Evolutionary conservation across 2,329 filamentous ascomycete genomes (phyloP).

Genomic region (Fusarium camptoceras): DNA sequence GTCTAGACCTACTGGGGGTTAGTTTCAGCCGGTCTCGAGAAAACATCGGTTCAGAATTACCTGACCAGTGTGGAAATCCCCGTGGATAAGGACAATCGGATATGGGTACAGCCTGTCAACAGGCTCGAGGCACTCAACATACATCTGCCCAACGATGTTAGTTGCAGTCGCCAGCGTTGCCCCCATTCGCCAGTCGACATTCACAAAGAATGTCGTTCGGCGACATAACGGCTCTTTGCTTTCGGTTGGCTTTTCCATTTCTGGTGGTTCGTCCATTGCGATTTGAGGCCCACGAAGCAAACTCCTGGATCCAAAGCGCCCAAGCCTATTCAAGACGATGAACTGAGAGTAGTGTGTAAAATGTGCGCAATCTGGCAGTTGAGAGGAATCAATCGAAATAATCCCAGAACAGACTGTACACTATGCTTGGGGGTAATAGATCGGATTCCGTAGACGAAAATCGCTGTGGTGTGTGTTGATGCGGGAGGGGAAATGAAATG

Average conservation of each 20-base stretch:
- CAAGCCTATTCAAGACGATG: not conserved
- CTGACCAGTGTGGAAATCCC: conserved; percentile 52
- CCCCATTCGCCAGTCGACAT: conserved; percentile 39
- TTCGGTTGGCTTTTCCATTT: not conserved
- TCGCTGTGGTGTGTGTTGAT: not conserved
- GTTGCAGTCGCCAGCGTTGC: conserved; percentile 21
- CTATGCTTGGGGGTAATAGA: no score
- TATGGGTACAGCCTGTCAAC: conserved; percentile 18
- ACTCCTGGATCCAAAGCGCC: not conserved
- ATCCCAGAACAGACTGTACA: rapidly evolving
- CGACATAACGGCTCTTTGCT: conserved; percentile 23
- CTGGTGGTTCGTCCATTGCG: not conserved
- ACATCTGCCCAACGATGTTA: conserved; percentile 47
- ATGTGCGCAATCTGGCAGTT: not conserved
- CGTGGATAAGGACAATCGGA: conserved; percentile 53
- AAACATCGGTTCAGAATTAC: conserved; percentile 27
- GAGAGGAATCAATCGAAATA: not conserved
- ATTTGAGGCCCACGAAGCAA: not conserved
- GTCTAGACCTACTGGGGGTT: conserved; percentile 51
- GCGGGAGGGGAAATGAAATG: not conserved
- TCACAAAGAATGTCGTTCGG: conserved; percentile 45
- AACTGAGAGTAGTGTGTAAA: not conserved
- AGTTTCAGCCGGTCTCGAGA: not conserved
- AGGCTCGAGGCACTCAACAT: conserved; percentile 52
- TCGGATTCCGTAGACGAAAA: not conserved